Percentiles rank a stretch among this genome's conserved stretches.
Conservation (phyloP, 1,284 basidiomycete genomes). For the Puccinia triticina region DNA sequence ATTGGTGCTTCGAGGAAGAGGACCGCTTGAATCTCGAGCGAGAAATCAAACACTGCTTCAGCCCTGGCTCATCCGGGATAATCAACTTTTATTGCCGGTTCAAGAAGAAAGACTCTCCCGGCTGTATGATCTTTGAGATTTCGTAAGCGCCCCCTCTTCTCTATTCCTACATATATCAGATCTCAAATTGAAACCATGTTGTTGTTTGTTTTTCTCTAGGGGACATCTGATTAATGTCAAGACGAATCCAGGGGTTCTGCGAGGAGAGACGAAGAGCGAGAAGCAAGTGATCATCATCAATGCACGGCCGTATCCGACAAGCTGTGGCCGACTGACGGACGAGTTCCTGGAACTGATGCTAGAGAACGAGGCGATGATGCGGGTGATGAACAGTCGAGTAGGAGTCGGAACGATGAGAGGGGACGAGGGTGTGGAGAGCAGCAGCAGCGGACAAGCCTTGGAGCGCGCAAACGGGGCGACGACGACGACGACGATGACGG, state of each 20-base stretch:
- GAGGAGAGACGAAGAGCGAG: not conserved
- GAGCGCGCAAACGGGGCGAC: not conserved
- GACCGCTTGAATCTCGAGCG: constrained; percentile 1
- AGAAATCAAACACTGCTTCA: not conserved
- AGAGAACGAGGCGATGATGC: constrained; percentile 57
- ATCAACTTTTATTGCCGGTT: constrained; percentile 24
- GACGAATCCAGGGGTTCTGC: not conserved
- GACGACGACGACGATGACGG: no score
- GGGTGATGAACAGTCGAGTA: constrained; percentile 54
- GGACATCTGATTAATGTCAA: constrained; percentile 5
- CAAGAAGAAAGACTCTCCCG: constrained; percentile 4
- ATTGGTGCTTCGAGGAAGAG: constrained; percentile 33
- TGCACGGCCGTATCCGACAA: constrained; percentile 22
- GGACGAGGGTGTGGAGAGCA: not conserved
- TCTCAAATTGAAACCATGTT: not conserved
- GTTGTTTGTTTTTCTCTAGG: not conserved
- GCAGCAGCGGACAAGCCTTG: not conserved
- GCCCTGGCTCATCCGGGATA: not conserved
- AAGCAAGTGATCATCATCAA: constrained; percentile 27
- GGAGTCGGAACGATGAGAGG: not conserved
- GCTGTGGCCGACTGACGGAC: constrained; percentile 50
- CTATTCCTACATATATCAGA: not conserved
- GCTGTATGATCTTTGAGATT: constrained; percentile 38
- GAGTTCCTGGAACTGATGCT: constrained; percentile 59
- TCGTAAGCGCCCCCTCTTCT: constrained; percentile 2